phyloP scores from a whole-genome alignment of 129 eudicot species.

The Smallanthus sonchifolius region DNA sequence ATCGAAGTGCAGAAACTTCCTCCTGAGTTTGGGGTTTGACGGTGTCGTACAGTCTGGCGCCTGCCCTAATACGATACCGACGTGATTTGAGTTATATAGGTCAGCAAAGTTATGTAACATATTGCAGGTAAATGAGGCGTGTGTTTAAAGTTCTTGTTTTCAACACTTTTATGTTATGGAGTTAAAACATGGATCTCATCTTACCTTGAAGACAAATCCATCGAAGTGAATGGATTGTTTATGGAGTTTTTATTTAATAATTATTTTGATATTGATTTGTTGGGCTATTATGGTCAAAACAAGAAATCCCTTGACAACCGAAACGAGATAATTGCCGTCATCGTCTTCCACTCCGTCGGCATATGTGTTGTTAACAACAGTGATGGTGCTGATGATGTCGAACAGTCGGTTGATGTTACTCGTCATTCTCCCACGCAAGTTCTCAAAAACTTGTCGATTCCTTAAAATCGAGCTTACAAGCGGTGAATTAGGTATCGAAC shows the following conservation, averaged over 20 bases:
- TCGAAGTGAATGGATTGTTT: neutral
- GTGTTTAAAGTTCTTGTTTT: conserved; percentile 13
- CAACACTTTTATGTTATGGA: conserved; percentile 1
- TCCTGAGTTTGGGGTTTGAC: conserved; percentile 27
- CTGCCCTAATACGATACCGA: neutral
- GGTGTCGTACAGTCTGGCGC: no score
- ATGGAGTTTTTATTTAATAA: neutral
- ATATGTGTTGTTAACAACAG: no score
- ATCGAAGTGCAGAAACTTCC: conserved; percentile 62
- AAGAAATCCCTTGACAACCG: no score
- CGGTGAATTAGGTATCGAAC: no score
- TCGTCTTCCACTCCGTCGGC: no score
- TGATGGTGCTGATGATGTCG: no score
- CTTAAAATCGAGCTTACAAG: no score
- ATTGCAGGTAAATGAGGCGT: conserved; percentile 17
- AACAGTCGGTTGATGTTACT: no score
- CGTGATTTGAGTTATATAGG: conserved; percentile 11
- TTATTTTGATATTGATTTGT: neutral
- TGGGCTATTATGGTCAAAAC: neutral
- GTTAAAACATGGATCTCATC: neutral
- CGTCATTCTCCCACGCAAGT: no score
- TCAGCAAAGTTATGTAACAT: conserved; percentile 14
- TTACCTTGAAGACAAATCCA: neutral
- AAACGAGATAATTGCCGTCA: no score
- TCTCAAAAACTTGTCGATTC: no score